Conservation (phyloP, 805 yeast genomes). For the Pichia manshurica region DNA sequence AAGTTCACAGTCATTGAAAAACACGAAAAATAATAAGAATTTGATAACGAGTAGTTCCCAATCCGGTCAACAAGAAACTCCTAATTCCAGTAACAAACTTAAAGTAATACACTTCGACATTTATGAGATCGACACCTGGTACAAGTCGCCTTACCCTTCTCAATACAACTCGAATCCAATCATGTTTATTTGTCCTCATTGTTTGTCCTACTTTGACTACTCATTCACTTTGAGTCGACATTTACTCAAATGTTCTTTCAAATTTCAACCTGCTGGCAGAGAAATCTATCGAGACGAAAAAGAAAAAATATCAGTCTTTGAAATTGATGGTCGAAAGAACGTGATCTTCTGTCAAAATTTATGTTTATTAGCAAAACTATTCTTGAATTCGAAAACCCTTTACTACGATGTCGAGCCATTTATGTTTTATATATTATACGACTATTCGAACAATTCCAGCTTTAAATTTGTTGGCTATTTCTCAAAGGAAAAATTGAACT, state of each 20-base stretch:
- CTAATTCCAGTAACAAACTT: conserved; percentile 10
- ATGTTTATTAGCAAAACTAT: conserved; percentile 83
- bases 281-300: conserved; percentile 73
- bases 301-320: conserved; percentile 69
- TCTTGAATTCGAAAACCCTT: conserved; percentile 83
- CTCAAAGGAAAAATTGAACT: conserved; percentile 76
- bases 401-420: conserved; percentile 96
- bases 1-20: conserved; percentile 35
- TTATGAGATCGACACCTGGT: conserved; percentile 84
- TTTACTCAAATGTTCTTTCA: conserved; percentile 59
- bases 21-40: conserved; percentile 11
- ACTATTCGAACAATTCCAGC: conserved; percentile 40
- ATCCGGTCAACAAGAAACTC: not conserved
- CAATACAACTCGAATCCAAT: conserved; percentile 61
- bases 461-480: conserved; percentile 92
- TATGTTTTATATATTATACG: conserved; percentile 79
- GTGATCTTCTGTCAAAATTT: conserved; percentile 81
- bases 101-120: conserved; percentile 49
- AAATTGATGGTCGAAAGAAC: conserved; percentile 85
- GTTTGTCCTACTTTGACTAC: conserved; percentile 73
- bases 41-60: not conserved
- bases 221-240: conserved; percentile 67
- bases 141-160: conserved; percentile 87
- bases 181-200: conserved; percentile 75
- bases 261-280: conserved; percentile 78